Base-by-base conservation (phyloP, 2,329 filamentous ascomycete genomes). In the Fusarium goolgardi region DNA sequence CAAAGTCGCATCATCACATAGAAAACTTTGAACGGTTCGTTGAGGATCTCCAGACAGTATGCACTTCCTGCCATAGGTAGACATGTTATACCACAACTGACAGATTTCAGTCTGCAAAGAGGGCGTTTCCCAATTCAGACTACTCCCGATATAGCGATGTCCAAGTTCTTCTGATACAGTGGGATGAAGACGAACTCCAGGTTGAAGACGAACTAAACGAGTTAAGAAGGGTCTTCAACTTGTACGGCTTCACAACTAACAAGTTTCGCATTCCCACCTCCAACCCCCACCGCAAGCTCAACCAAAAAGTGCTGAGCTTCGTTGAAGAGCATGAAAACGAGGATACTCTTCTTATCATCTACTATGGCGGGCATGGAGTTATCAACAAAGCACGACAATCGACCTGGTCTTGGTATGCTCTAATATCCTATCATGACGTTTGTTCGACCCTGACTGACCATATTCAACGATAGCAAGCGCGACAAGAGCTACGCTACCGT, bases 131-230 rank as follows among this genome's bases (percentile, higher is more conserved):
- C 16, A 73, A 73, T 39, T 73, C 71, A 21, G 62, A 63, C 8
- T 73, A 73, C 53, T 74, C 71, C 47, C 63, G 71, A 25, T 73
- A 73, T 12, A 71, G 43, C 39, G 66, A 74, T n/a, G 70, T 74
- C 23, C 62, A 73, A 21, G 71, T 71, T 23, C 43, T 73, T 29
- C 54, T 73, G n/a, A 71, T 73, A 51, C 67, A 65, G 44, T 73
- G 71, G 71, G 71, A 73, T 40, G 71, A 73, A 44, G 71, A 73
- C 15, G 71, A 73, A 25, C 71, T 73, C 15, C 68, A 73, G 8
- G 71, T 74, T 11, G 70, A 71, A 16, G 62, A 57, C 50, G 71
- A 73, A 29, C 59, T 73, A 39, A 63, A 72, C 27, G 69, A 73
- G 40, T 20, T 73, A 18, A 56, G 59, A 44, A 63, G 37, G 13